These are phyloP conservation scores for Fraxinus pennsylvanica DNA, from an alignment of 257 asterid genomes.

Conservation along the genomic window DNA sequence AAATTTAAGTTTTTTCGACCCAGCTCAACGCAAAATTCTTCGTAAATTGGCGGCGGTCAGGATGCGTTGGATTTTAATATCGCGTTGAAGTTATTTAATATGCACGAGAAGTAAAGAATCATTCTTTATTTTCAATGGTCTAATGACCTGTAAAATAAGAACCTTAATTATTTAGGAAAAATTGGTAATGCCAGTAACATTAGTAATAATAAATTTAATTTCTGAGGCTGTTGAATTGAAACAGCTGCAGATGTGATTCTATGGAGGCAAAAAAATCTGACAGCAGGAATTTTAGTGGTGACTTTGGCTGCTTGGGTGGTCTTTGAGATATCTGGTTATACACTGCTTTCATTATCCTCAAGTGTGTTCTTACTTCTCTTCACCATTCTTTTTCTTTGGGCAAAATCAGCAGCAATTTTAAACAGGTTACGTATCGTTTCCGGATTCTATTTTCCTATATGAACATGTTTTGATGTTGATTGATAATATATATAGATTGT, in stretches of 20 bases:
- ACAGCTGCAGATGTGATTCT: slow-evolving; percentile 73
- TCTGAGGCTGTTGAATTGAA: not conserved
- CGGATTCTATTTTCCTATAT: not conserved
- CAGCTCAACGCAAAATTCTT: no score
- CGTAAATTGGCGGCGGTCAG: no score
- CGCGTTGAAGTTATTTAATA: no score
- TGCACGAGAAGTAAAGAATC: no score
- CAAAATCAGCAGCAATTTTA: slow-evolving; percentile 69
- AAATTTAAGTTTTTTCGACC: no score
- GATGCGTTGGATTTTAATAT: no score
- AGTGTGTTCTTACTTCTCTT: slow-evolving; percentile 79
- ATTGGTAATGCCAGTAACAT: no score
- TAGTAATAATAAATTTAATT: no score
- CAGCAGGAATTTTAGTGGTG: slow-evolving; percentile 52
- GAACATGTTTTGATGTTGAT: not conserved
- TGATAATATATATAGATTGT: no score
- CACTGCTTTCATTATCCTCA: slow-evolving; percentile 65
- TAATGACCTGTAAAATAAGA: no score
- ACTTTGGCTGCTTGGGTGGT: slow-evolving; percentile 75
- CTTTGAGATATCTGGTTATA: slow-evolving; percentile 71
- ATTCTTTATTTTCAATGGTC: no score
- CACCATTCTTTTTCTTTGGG: slow-evolving; percentile 82
- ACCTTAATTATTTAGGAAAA: no score
- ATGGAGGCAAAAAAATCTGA: slow-evolving; percentile 64
- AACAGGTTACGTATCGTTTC: not conserved